phyloP scores from a whole-genome alignment of 257 asterid genomes.

The Avicennia marina region DNA sequence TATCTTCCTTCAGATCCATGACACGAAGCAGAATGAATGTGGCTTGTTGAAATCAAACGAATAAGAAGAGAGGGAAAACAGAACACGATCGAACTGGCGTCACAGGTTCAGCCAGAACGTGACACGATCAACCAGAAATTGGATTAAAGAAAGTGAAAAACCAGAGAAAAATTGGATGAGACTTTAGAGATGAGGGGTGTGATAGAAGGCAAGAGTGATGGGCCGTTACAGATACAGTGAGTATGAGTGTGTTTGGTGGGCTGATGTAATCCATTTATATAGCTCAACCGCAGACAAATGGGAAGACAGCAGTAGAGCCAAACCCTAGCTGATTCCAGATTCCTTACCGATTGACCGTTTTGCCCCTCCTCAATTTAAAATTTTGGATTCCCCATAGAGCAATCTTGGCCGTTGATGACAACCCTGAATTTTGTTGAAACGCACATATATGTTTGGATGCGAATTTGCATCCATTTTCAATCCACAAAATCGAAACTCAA shows the following conservation, averaged over 20 bases:
- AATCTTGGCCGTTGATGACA: background rate
- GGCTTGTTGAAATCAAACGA: background rate
- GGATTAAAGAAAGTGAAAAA: background rate
- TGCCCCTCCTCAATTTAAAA: conserved; percentile 38
- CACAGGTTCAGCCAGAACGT: background rate
- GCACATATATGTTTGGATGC: too few relatives aligned
- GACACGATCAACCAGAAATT: conserved; percentile 6
- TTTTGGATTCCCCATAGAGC: conserved; percentile 19
- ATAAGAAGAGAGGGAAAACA: background rate
- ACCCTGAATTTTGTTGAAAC: too few relatives aligned
- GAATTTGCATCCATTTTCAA: too few relatives aligned
- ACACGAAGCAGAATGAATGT: conserved; percentile 21
- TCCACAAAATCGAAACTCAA: too few relatives aligned
- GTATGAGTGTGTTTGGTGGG: conserved; percentile 20
- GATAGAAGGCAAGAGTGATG: background rate
- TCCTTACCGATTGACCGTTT: conserved; percentile 18
- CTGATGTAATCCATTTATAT: conserved; percentile 26
- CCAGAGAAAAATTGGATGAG: background rate
- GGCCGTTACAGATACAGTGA: conserved; percentile 4
- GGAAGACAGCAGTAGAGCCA: conserved; percentile 37
- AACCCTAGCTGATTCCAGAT: conserved; percentile 55
- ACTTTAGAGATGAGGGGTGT: background rate
- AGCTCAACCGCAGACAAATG: conserved; percentile 18
- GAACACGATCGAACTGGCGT: too few relatives aligned
- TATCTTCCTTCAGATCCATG: conserved; percentile 77